These are phyloP conservation scores for Paecilomyces formosus DNA, from an alignment of 2,329 filamentous ascomycete species.

Conservation along the genomic window DNA sequence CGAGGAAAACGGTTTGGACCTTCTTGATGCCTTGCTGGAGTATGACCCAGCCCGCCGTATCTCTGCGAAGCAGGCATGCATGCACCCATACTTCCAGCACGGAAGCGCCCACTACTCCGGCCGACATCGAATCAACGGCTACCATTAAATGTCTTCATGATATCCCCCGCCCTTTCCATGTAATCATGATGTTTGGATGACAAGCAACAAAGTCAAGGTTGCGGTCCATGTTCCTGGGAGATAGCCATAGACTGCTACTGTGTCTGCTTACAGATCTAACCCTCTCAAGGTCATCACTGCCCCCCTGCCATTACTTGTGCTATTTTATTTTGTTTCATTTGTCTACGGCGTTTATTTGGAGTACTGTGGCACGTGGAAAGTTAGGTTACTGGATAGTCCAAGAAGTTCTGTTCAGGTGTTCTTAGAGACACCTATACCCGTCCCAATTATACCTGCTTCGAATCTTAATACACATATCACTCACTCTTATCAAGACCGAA, in stretches of 20 bases:
- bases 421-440: conserved; percentile 24
- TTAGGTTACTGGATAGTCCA: conserved; percentile 23
- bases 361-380: conserved; percentile 20
- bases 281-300: conserved; percentile 7
- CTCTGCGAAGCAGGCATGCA: conserved; percentile 79
- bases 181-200: conserved; percentile 11
- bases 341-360: conserved; percentile 24
- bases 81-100: conserved; percentile 71
- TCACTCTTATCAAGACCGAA: conserved; percentile 2
- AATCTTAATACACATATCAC: conserved; percentile 5
- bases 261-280: conserved; percentile 3
- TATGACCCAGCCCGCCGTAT: conserved; percentile 84
- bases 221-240: neutral
- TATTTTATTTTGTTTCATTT: conserved; percentile 16
- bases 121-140: conserved; percentile 30
- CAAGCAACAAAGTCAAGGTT: conserved; percentile 2
- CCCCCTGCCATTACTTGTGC: conserved; percentile 13
- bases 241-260: conserved; percentile 1
- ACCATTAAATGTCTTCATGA: conserved; percentile 24
- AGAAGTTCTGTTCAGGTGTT: conserved; percentile 12
- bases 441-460: conserved; percentile 5
- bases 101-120: conserved; percentile 43
- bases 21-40: conserved; percentile 62
- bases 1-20: conserved; percentile 50
- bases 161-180: conserved; percentile 8